Conservation (phyloP, 2,329 filamentous ascomycete species). For the Trichoderma endophyticum region DNA sequence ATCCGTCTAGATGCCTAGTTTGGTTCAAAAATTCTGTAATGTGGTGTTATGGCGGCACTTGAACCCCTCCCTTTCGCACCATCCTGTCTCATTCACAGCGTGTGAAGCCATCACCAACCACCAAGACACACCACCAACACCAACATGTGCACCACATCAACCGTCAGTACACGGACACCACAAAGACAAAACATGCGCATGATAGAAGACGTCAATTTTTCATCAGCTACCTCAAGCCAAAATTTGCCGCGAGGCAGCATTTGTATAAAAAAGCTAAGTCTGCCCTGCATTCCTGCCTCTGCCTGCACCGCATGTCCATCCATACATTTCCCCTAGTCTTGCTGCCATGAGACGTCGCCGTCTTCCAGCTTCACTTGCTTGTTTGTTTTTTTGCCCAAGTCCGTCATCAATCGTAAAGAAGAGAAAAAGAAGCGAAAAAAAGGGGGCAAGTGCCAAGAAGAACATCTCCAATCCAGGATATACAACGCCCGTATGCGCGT, state of each 20-base stretch:
- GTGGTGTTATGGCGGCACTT: not conserved
- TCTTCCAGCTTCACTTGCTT: not conserved
- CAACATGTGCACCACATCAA: not conserved
- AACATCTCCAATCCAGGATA: slow-evolving; percentile 7
- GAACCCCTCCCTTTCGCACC: not conserved
- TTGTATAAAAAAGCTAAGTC: slow-evolving; percentile 35
- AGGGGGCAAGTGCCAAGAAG: not conserved
- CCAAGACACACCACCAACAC: too few species aligned
- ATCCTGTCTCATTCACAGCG: not conserved
- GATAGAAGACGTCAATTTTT: not conserved
- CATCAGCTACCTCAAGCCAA: slow-evolving; percentile 25
- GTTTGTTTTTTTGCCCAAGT: not conserved
- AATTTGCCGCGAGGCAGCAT: slow-evolving; percentile 48
- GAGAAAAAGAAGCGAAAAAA: not conserved
- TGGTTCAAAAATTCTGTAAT: not conserved
- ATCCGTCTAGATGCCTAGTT: not conserved
- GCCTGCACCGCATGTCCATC: not conserved
- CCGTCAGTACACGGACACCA: not conserved
- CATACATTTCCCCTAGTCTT: not conserved
- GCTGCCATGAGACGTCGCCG: slow-evolving; percentile 7
- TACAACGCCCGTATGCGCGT: not conserved
- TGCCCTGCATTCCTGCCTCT: slow-evolving; percentile 9
- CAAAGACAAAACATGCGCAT: not conserved
- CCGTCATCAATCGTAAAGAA: slow-evolving; percentile 21
- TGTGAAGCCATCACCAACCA: slow-evolving; percentile 7